Base-by-base conservation (phyloP, 31 red algal species). In the Odonthalia washingtoniensis region DNA sequence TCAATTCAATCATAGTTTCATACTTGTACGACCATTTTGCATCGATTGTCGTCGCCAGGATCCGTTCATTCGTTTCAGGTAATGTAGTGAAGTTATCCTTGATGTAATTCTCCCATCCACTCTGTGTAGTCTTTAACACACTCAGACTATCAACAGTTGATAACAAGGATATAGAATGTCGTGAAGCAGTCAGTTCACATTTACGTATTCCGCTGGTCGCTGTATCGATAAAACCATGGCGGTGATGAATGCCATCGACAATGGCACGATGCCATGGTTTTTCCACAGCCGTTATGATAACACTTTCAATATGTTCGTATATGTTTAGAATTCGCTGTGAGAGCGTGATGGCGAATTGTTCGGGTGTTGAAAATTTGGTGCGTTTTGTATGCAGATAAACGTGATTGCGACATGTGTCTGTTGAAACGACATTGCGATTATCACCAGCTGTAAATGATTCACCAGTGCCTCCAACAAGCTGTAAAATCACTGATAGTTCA, bases 321-420 rank as follows among this genome's bases (percentile, higher is more conserved):
- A 65, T 46, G 27, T 67, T 42, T 43, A 97, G 77, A 63, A 94
- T 91, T 27, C 76, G 84, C 34, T 70, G 46, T 38, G 78, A 80
- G 14, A 97, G 60, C 27, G 57, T 78, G n/a, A 94, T 32, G 3
- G 88, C 91, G 85, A 94, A 94, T 38, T 57, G 70, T 84, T 97
- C 95, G 12, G 84, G 84, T 12, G 49, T 62, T 5, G 33, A 43
- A 46, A 65, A 88, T 21, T 76, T 28, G 65, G 94, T 87, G 9
- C 30, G 79, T 72, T 87, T 86, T 0, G 91, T 91, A 4, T 94
- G 86, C 0, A 93, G 39, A 65, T 94, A 97, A 3, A 94, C 82
- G 65, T 91, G 85, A 65, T 97, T 97, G 81, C 94, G 93, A 67
- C 86, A 90, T 42, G 90, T 97, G 72, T 97, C 95, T 18, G 95